Percentiles rank a stretch among this genome's conserved stretches.
Evolutionary conservation across 116 monocot species (phyloP).

Genomic region (Phalaenopsis hybrid): DNA sequence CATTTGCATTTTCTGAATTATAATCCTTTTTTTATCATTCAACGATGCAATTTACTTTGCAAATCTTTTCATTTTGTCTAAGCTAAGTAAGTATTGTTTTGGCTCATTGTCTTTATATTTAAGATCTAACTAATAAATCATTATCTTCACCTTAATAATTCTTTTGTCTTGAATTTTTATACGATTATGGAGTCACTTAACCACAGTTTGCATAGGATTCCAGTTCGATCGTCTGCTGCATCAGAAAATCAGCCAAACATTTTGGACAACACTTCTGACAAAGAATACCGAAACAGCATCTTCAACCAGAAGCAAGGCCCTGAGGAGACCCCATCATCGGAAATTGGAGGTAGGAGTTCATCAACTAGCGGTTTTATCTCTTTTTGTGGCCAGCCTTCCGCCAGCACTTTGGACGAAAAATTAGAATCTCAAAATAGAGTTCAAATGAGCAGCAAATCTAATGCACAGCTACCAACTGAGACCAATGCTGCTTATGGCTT

Average conservation of each 20-base stretch:
- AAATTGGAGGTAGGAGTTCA: not conserved
- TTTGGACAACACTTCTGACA: not conserved
- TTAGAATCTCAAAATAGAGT: not conserved
- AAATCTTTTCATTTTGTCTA: not conserved
- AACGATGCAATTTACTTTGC: too few species aligned
- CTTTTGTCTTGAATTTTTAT: not conserved
- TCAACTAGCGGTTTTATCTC: not conserved
- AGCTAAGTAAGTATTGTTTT: not conserved
- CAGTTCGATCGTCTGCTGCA: conserved; percentile 34
- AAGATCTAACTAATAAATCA: not conserved
- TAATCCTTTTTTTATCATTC: too few species aligned
- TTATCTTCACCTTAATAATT: not conserved
- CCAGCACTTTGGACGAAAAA: not conserved
- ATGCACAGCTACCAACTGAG: not conserved
- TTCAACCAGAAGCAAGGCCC: not conserved
- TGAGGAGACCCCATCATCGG: not conserved
- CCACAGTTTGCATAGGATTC: conserved; percentile 62
- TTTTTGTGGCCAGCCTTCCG: not conserved
- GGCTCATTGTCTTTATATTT: not conserved
- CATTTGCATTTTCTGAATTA: too few species aligned
- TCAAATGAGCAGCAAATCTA: not conserved
- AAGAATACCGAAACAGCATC: not conserved
- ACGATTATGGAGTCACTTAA: conserved; percentile 27
- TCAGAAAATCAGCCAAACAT: conserved; percentile 11
- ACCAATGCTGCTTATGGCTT: not conserved